Percentiles rank a stretch among this genome's conserved stretches.
phyloP scores from a whole-genome alignment of 2,329 filamentous ascomycete species.

The Diplodia corticola region DNA sequence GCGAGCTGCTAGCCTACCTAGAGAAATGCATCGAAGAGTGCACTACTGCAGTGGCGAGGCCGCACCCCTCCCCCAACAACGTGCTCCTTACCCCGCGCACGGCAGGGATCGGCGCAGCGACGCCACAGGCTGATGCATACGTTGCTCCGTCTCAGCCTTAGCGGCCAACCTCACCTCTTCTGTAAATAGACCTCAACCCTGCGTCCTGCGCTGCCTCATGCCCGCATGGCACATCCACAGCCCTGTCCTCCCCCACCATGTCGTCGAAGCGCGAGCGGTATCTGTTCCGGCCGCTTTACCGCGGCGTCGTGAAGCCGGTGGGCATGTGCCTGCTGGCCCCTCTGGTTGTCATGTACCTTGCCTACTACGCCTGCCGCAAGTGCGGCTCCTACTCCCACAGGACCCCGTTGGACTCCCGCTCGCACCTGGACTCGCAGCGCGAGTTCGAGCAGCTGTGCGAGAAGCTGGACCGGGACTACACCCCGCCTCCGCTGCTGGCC shows the following conservation, averaged over 20 bases:
- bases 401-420: not conserved
- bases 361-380: not conserved
- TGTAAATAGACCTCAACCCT: not conserved
- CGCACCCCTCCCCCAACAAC: not conserved
- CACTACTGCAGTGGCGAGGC: not conserved
- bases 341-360: not conserved
- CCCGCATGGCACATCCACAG: too few species aligned
- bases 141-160: not conserved
- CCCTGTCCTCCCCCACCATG: not conserved
- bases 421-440: not conserved
- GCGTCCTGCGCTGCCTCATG: not conserved
- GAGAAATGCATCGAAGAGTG: too few species aligned
- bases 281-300: not conserved
- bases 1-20: too few species aligned
- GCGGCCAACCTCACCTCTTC: not conserved
- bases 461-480: not conserved
- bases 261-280: not conserved
- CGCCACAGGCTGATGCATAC: not conserved
- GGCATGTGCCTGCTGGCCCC: not conserved
- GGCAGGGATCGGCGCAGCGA: not conserved
- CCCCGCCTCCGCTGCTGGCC: not conserved
- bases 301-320: not conserved
- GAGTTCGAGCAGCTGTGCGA: not conserved
- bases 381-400: not conserved
- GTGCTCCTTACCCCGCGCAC: not conserved